A percentile compares a stretch with the other conserved stretches of the same genome.
Evolutionary conservation across 768 basidiomycete genomes (phyloP).

Genomic region (Ephemerocybe angulata): DNA sequence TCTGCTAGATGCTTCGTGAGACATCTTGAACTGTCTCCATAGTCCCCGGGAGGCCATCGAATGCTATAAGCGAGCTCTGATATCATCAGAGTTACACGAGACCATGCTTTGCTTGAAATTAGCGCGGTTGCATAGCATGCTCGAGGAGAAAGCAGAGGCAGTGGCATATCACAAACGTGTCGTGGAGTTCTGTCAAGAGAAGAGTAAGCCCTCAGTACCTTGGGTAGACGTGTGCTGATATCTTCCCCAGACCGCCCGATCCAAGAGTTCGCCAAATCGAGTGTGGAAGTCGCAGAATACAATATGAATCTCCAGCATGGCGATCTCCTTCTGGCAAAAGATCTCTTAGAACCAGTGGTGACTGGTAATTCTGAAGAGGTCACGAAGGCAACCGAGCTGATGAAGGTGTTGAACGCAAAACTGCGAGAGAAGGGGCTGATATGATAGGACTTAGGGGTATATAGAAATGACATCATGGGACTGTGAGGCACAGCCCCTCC

Average conservation of each 20-base stretch:
- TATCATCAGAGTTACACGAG: slow-evolving; percentile 75
- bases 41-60: slow-evolving; percentile 88
- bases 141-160: slow-evolving; percentile 66
- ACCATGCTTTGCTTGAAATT: slow-evolving; percentile 69
- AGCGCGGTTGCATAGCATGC: slow-evolving; percentile 63
- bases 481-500: no score
- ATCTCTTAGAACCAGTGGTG: slow-evolving; percentile 71
- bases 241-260: slow-evolving; percentile 54
- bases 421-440: slow-evolving; percentile 19
- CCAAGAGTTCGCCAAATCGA: slow-evolving; percentile 80
- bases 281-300: slow-evolving; percentile 78
- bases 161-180: slow-evolving; percentile 79
- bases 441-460: no score
- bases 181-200: slow-evolving; percentile 65
- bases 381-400: slow-evolving; percentile 63
- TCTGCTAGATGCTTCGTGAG: slow-evolving; percentile 2
- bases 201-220: slow-evolving; percentile 41
- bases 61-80: slow-evolving; percentile 86
- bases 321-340: slow-evolving; percentile 65
- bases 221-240: slow-evolving; percentile 20
- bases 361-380: slow-evolving; percentile 82
- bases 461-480: no score
- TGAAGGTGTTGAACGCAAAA: slow-evolving; percentile 51
- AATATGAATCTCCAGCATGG: slow-evolving; percentile 62
- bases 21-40: slow-evolving; percentile 4